Evolutionary conservation across 2,329 filamentous ascomycete genomes (phyloP).

Genomic region (Leptographium galeiforme): DNA sequence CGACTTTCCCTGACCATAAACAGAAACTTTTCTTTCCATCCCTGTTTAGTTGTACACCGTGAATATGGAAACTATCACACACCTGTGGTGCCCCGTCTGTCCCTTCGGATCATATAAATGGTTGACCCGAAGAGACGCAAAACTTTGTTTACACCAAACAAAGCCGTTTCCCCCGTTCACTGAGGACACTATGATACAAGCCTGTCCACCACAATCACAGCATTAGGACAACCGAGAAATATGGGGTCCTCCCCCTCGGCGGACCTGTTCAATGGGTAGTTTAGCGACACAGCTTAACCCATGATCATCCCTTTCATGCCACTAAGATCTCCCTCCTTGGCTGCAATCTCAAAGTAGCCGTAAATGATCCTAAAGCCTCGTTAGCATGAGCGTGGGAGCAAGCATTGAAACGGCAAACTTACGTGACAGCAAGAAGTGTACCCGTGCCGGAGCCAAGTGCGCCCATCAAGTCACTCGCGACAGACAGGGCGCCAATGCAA

Average conservation of each 20-base stretch:
- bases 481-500: slow-evolving; percentile 94
- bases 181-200: not conserved
- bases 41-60: not conserved
- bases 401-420: slow-evolving; percentile 34
- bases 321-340: slow-evolving; percentile 91
- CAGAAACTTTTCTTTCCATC: not conserved
- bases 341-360: slow-evolving; percentile 97
- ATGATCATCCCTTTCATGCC: slow-evolving; percentile 66
- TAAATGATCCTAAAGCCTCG: slow-evolving; percentile 69
- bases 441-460: slow-evolving; percentile 93
- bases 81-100: not conserved
- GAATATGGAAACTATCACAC: not conserved
- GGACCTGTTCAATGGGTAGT: not conserved
- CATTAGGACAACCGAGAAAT: not conserved
- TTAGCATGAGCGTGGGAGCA: not conserved
- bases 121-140: not conserved
- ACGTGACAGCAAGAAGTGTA: slow-evolving; percentile 97
- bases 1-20: too few species aligned
- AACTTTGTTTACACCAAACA: not conserved
- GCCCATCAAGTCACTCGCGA: slow-evolving; percentile 88
- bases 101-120: not conserved
- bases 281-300: slow-evolving; percentile 33
- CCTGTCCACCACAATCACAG: not conserved
- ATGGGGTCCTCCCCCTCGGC: not conserved
- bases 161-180: not conserved